Base-by-base conservation (phyloP, 23 red algal genomes). In the Gracilaria domingensis region DNA sequence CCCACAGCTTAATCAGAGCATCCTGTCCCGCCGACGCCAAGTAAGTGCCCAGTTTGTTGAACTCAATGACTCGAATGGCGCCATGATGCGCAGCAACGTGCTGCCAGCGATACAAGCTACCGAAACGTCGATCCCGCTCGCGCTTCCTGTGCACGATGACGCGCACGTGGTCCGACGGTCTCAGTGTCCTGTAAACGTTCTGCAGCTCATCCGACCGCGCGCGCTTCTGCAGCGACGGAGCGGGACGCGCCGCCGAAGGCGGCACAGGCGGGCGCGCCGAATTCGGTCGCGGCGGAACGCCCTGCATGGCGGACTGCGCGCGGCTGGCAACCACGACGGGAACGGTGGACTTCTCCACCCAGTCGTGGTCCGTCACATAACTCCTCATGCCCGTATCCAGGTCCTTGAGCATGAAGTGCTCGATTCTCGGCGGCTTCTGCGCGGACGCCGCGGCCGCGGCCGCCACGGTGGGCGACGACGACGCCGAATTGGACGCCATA, bases 21-120 rank as follows among this genome's bases (percentile, higher is more conserved):
- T 98, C 96, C 76, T 90, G 57, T 0, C 96, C 96, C 9, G 80
- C 93, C 1, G 87, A 90, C 32, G 96, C 96, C 18, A 98, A 82
- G 66, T 81, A 95, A 18, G 28, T 74, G 24, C 96, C 96, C 17
- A 56, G 56, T 13, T 50, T 62, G 44, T 69, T 92, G 65, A 95
- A 93, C 62, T 91, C 94, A 30, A 98, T 49, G 18, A 88, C 90
- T 36, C 96, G 92, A 79, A 98, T 88, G 34, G 96, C 77, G 30
- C 96, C 96, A 51, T 77, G 20, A 23, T 98, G 96, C 14, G 85
- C 86, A 49, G 82, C 74, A 14, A 98, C 79, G 8, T 42, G 36
- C 61, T 98, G 96, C 86, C 93, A 75, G n/a, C 82, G 93, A 71
- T 87, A 94, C 42, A 98, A 32, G 51, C 75, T 94, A 49, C 39